Evolutionary conservation across 2,329 filamentous ascomycete genomes (phyloP).

Genomic region (Colletotrichum eleusines): DNA sequence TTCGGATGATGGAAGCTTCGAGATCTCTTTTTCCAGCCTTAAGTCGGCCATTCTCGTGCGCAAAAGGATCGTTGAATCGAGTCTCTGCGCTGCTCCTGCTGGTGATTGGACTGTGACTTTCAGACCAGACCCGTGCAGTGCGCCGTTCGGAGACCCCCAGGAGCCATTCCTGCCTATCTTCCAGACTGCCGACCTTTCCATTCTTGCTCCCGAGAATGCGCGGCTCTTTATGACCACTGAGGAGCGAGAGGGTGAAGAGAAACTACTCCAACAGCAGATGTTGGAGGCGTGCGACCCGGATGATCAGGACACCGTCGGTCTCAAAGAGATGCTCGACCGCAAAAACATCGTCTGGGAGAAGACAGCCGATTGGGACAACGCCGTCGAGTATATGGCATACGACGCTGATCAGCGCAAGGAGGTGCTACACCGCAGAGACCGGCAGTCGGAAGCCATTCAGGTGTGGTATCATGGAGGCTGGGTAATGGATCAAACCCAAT

Average conservation of each 20-base stretch:
- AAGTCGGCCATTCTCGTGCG: constrained; percentile 23
- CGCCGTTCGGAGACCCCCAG: constrained; percentile 7
- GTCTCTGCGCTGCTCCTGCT: background rate
- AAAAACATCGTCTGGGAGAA: constrained; percentile 38
- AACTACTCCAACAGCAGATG: background rate
- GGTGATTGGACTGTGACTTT: constrained; percentile 5
- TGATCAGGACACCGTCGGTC: constrained; percentile 9
- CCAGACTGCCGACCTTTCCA: constrained; percentile 2
- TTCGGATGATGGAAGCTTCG: constrained; percentile 26
- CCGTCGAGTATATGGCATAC: constrained; percentile 20
- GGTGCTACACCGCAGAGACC: constrained; percentile 27
- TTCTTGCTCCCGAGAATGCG: constrained; percentile 11
- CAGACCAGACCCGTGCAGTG: constrained; percentile 23
- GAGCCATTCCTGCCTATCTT: constrained; percentile 18
- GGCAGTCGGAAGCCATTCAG: constrained; percentile 29
- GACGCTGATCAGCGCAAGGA: constrained; percentile 24
- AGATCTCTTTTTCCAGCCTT: constrained; percentile 30
- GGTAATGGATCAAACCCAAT: constrained; percentile 16
- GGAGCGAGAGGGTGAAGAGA: background rate
- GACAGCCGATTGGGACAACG: constrained; percentile 18
- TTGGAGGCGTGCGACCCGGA: constrained; percentile 1
- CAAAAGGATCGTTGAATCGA: constrained; percentile 17
- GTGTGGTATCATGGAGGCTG: constrained; percentile 25
- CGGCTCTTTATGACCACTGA: constrained; percentile 18
- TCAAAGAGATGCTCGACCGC: constrained; percentile 19